Conservation (phyloP, 345 rosid genomes). For the Rhizophora mangle region DNA sequence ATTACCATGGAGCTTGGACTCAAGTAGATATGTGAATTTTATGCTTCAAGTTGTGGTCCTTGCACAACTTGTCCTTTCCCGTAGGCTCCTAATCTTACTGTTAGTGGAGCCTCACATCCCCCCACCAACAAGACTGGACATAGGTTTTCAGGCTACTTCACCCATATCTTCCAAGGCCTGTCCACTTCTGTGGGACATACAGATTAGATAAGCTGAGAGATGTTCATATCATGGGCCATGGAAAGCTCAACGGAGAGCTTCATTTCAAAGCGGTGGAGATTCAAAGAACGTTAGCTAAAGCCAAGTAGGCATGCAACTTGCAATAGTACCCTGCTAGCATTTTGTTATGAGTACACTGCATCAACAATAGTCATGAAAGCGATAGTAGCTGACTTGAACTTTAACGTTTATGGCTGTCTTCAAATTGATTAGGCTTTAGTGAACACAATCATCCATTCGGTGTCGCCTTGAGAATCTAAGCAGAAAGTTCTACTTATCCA, state of each 20-base stretch:
- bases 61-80: neutral
- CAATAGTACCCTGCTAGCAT: neutral
- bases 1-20: neutral
- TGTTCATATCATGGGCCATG: constrained; percentile 6
- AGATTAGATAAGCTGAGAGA: constrained; percentile 4
- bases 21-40: neutral
- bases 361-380: neutral
- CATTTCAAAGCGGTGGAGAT: constrained; percentile 1
- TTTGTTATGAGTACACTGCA: neutral
- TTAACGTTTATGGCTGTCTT: neutral
- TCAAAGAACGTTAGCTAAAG: constrained; percentile 2
- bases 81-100: neutral
- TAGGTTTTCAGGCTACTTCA: constrained; percentile 1
- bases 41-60: neutral
- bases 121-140: constrained; percentile 16
- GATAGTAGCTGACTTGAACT: neutral
- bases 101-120: constrained; percentile 10
- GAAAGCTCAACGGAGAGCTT: neutral
- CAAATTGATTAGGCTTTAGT: constrained; percentile 1
- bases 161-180: neutral
- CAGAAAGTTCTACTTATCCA: no score
- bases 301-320: constrained; percentile 1
- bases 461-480: neutral
- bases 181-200: neutral
- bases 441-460: neutral